Evolutionary conservation across 139 green algal species (phyloP), one percentile per base, ranked within the genome.

Genomic region (Prasinococcaceae sp.): DNA sequence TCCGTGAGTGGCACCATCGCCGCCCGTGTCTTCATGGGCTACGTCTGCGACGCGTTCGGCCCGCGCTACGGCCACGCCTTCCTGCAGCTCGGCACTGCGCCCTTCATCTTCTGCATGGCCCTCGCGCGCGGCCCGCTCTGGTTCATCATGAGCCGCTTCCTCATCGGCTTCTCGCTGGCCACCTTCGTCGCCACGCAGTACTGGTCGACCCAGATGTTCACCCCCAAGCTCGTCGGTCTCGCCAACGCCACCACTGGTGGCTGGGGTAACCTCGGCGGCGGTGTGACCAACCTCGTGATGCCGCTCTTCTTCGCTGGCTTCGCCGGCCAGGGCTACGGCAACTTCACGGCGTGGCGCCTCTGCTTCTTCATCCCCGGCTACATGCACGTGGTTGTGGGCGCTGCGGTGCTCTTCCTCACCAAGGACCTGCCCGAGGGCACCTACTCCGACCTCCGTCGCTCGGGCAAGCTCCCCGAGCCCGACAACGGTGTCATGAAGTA

Each of bases 281-380:
- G 86, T 41, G 68, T 85, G 35, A 93, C 80, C 1, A 76, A 89
- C n/a, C 70, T 96, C 54, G 56, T 93, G 19, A 93, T 96, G 85
- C 85, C 87, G 6, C 60, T 84, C 37, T 65, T 94, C 30, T 90
- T 78, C 47, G 20, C 66, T 12, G 78, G 47, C 47, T 69, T 84
- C 12, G 35, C 12, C 35, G 38, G 16, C 8, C 17, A 47, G 9
- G 42, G 43, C 17, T n/a, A n/a, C n/a, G 19, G 62, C 6, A 12
- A 53, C 16, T 84, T 86, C 54, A 52, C 67, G 20, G 81, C 85
- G 26, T 95, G 86, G 86, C 73, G 89, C 50, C 80, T 67, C 49
- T 69, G 81, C 2, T 95, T 94, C 70, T 90, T 94, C 51, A 57
- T 95, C 42, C 86, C 80, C 26, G 80, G 63, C 33, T 70, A 22